Evolutionary conservation across 768 basidiomycete genomes (phyloP).

Genomic region (Mrakia gelida): DNA sequence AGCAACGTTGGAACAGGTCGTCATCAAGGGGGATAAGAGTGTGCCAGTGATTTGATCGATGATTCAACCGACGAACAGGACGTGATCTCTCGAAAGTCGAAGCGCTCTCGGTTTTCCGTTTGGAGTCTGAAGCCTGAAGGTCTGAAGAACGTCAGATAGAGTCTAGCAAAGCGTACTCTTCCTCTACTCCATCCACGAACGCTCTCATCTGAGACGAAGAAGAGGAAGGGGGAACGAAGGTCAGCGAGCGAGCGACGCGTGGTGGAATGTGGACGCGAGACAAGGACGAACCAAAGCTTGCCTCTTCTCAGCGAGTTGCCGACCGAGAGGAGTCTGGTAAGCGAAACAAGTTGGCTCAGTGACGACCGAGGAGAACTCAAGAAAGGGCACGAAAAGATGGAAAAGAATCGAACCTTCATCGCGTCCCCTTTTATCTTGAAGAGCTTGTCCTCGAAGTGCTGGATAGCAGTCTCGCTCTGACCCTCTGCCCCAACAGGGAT

Average conservation of each 20-base stretch:
- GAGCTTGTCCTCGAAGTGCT: conserved; percentile 83
- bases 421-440: conserved; percentile 61
- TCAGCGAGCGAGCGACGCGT: neutral
- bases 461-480: conserved; percentile 56
- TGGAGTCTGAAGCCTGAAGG: no score
- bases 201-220: conserved; percentile 54
- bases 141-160: conserved; percentile 14
- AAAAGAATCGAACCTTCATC: conserved; percentile 54
- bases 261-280: neutral
- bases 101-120: no score
- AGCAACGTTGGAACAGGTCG: no score
- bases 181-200: conserved; percentile 55
- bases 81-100: no score
- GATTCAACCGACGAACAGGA: no score
- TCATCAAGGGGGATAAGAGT: no score
- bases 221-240: neutral
- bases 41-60: no score
- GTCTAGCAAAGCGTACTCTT: conserved; percentile 35
- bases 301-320: conserved; percentile 61
- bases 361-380: neutral
- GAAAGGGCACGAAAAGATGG: neutral
- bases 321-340: conserved; percentile 60
- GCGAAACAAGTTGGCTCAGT: neutral
- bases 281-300: conserved; percentile 61
- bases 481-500: conserved; percentile 32